These are phyloP conservation scores for Ascochyta rabiei DNA, from an alignment of 2,329 filamentous ascomycete genomes.

Conservation along the genomic window DNA sequence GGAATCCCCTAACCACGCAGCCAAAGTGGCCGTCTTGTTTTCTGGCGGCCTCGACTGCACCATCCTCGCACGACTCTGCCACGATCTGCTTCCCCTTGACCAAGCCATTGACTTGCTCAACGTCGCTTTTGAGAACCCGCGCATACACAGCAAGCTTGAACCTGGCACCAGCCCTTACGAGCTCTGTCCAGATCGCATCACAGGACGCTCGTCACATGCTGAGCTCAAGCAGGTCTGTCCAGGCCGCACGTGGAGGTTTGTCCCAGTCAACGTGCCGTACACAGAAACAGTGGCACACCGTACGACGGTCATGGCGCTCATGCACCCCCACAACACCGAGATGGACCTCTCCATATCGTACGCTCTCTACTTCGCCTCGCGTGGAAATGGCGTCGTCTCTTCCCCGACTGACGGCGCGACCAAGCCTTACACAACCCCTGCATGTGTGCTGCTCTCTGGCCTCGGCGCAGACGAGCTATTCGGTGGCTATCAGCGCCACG, in stretches of 20 bases:
- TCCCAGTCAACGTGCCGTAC: constrained; percentile 85
- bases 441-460: constrained; percentile 86
- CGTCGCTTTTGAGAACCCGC: constrained; percentile 95
- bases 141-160: constrained; percentile 55
- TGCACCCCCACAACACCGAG: constrained; percentile 93
- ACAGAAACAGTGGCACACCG: constrained; percentile 73
- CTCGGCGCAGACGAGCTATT: constrained; percentile 96
- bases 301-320: constrained; percentile 72
- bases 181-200: constrained; percentile 86
- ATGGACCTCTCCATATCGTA: constrained; percentile 97
- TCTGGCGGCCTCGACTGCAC: constrained; percentile 95
- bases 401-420: constrained; percentile 32
- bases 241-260: constrained; percentile 77
- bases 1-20: constrained; percentile 23
- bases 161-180: constrained; percentile 66
- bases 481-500: constrained; percentile 87
- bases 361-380: constrained; percentile 92
- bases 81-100: constrained; percentile 72
- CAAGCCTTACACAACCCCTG: constrained; percentile 67
- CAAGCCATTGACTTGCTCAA: constrained; percentile 88
- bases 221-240: constrained; percentile 76
- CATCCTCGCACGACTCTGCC: constrained; percentile 77
- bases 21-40: constrained; percentile 79
- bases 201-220: constrained; percentile 77
- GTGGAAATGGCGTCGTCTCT: constrained; percentile 65